Conservation (phyloP, 441 rosid species). For the Gossypium lobatum region DNA sequence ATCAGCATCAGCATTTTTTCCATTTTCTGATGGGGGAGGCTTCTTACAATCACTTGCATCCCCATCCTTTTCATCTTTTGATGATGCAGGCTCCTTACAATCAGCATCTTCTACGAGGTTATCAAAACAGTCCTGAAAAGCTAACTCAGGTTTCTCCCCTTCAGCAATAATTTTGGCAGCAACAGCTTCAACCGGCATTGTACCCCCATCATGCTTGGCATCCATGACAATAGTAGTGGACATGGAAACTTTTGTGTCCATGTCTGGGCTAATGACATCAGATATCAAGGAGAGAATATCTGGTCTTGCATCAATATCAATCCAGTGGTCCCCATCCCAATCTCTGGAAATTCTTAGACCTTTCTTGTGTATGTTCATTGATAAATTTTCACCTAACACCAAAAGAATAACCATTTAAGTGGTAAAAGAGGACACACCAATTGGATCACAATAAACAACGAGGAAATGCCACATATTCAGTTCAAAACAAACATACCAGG, state of each 20-base stretch:
- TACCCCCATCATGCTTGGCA: conserved; percentile 25
- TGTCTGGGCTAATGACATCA: conserved; percentile 24
- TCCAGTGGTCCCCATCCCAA: conserved; percentile 75
- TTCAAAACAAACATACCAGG: conserved; percentile 51
- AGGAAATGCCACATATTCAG: conserved; percentile 5
- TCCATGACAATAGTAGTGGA: conserved; percentile 40
- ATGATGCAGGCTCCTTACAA: conserved; percentile 19
- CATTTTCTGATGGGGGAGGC: conserved; percentile 27
- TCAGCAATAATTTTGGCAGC: conserved; percentile 25
- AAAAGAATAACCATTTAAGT: conserved; percentile 18
- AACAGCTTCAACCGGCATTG: conserved; percentile 17
- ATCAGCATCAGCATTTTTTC: conserved; percentile 17
- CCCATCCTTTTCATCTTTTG: conserved; percentile 25
- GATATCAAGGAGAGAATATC: conserved; percentile 56
- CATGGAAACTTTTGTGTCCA: conserved; percentile 43
- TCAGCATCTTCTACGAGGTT: conserved; percentile 23
- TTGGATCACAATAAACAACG: not conserved
- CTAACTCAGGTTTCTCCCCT: conserved; percentile 34
- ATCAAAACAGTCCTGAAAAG: conserved; percentile 22
- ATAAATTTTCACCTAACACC: conserved; percentile 62
- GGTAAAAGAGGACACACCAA: not conserved
- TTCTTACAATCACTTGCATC: conserved; percentile 32
- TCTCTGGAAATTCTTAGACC: conserved; percentile 72
- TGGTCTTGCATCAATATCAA: conserved; percentile 54
- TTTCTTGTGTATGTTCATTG: conserved; percentile 47